These are phyloP conservation scores for Alternaria brassicae DNA, from an alignment of 2,329 filamentous ascomycete species.

Conservation along the genomic window DNA sequence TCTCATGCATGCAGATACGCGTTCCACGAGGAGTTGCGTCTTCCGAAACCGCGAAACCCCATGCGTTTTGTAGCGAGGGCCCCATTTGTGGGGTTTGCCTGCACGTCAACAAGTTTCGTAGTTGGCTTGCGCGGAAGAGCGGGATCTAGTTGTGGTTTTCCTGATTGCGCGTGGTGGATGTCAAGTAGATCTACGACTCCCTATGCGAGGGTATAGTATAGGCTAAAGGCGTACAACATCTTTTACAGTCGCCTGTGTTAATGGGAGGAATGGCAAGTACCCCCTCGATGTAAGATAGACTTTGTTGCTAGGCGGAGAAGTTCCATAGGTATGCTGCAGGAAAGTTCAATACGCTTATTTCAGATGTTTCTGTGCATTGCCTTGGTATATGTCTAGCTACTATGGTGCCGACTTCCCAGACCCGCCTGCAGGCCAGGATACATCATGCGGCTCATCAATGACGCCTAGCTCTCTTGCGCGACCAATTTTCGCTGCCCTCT, in stretches of 20 bases:
- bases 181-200: neutral
- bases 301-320: too few species aligned
- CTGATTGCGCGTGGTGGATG: neutral
- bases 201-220: neutral
- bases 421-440: neutral
- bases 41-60: conserved; percentile 5
- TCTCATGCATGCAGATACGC: neutral
- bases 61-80: neutral
- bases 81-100: neutral
- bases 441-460: neutral
- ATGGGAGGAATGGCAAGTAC: neutral
- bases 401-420: neutral
- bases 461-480: neutral
- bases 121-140: neutral
- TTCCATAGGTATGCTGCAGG: neutral
- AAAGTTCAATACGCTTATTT: neutral
- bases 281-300: neutral
- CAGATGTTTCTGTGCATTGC: neutral
- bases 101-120: neutral
- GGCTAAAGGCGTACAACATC: neutral
- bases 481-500: neutral
- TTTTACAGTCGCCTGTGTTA: neutral
- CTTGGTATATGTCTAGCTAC: neutral
- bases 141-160: neutral
- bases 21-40: neutral